Base-by-base conservation (phyloP, 345 rosid genomes). In the Melaleuca quinquenervia region DNA sequence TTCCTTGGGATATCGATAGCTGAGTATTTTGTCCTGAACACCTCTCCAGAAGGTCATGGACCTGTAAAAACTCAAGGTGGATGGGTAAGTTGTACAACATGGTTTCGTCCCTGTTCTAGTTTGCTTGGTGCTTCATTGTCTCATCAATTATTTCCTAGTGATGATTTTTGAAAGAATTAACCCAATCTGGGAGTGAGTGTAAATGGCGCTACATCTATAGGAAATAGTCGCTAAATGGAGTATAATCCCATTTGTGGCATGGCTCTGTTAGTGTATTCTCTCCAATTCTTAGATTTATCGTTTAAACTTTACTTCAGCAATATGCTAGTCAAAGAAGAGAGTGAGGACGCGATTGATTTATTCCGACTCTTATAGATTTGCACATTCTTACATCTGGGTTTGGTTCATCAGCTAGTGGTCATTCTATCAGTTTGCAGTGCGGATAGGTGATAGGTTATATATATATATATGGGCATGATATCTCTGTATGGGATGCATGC, bases 1-100 rank as follows among this genome's bases (percentile, higher is more conserved):
- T 96, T 97, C 93, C 94, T 97, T 24, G 98, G 96, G 80, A 90
- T 96, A 82, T 97, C 99, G 16, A 91, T 97, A 60, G 88, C 99
- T 74, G 96, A 97, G 85, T 97, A 97, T 88, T 97, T 96, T 86
- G 76, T 82, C 82, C 86, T 82, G 41, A 89, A 91, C 86, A 93
- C 96, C 82, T 83, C 89, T 86, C 14, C 29, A 3, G 88, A 84
- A 50, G 98, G 98, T 14, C 88, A 91, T 86, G 99, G 99, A 88
- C 99, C 99, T 8, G 98, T 95, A 84, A 83, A 86, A 87, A 96
- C 99, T 29, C 88, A 45, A 6, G 98, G 94, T 49, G 92, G 95
- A 93, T 97, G 99, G 99, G 99, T 96, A 94, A 91, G 99, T 85
- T 78, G 10, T 86, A 24, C 85, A 15, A 13, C 76, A 27, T 36